These are phyloP conservation scores for Chimonanthus praecox DNA, from an alignment of 164 flowering plant species.

Conservation along the genomic window DNA sequence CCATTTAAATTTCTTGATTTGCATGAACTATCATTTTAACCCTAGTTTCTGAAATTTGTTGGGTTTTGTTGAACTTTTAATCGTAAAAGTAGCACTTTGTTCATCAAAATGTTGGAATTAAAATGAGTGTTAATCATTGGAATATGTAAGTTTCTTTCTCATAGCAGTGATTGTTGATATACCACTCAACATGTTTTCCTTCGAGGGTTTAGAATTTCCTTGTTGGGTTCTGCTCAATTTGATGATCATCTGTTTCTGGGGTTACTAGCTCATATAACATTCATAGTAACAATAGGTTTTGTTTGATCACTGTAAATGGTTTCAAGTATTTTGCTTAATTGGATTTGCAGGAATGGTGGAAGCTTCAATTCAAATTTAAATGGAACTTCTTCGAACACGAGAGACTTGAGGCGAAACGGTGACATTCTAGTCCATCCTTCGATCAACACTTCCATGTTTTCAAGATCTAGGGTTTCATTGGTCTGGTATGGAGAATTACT, in stretches of 20 bases:
- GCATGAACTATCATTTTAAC: neutral
- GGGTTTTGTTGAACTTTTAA: constrained; percentile 2
- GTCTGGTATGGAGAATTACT: constrained; percentile 20
- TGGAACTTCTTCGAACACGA: constrained; percentile 18
- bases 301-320: neutral
- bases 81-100: neutral
- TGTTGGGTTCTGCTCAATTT: neutral
- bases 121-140: neutral
- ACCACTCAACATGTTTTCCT: neutral
- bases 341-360: constrained; percentile 17
- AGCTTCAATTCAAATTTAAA: constrained; percentile 11
- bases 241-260: neutral
- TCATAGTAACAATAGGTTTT: neutral
- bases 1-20: neutral
- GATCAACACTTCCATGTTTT: constrained; percentile 32
- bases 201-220: neutral
- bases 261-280: neutral
- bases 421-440: constrained; percentile 19
- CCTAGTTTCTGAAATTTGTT: constrained; percentile 1
- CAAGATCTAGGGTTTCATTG: constrained; percentile 43
- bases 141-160: neutral
- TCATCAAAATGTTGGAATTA: neutral
- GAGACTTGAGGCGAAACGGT: constrained; percentile 23
- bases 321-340: neutral
- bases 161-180: neutral